phyloP scores from a whole-genome alignment of 192 early-diverging fungal species.

The Podila minutissima region DNA sequence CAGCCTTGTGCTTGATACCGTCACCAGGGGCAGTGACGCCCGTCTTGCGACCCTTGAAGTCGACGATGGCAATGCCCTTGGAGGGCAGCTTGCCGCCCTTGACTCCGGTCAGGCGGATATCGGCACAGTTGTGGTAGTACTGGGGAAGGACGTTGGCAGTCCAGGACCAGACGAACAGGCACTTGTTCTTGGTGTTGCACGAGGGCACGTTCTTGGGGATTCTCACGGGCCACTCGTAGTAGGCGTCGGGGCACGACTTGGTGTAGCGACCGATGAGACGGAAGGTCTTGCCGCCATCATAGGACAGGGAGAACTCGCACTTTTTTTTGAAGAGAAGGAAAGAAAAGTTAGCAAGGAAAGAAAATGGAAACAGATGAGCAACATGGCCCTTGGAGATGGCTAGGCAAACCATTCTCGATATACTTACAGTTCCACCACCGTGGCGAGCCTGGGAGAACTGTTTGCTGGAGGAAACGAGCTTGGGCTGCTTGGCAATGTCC shows the following conservation, averaged over 20 bases:
- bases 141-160: conserved; percentile 76
- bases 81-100: conserved; percentile 12
- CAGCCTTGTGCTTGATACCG: conserved; percentile 29
- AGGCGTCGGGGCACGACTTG: conserved; percentile 53
- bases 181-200: conserved; percentile 42
- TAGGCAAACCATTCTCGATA: neutral
- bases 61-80: conserved; percentile 29
- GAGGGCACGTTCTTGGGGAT: conserved; percentile 50
- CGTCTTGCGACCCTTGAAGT: conserved; percentile 13
- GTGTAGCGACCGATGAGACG: conserved; percentile 46
- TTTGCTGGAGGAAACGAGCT: conserved; percentile 13
- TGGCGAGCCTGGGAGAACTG: conserved; percentile 62
- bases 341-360: neutral
- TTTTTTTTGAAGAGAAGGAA: conserved; percentile 9
- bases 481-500: conserved; percentile 26
- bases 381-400: too few relatives aligned
- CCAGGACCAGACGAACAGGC: conserved; percentile 70
- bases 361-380: neutral
- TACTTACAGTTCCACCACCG: conserved; percentile 63
- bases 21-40: conserved; percentile 32
- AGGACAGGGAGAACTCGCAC: conserved; percentile 75
- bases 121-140: conserved; percentile 82
- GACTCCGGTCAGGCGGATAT: conserved; percentile 65
- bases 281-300: conserved; percentile 69
- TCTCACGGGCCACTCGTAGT: conserved; percentile 50